Evolutionary conservation across 805 yeast species (phyloP).

Genomic region (Ogataea naganishii): DNA sequence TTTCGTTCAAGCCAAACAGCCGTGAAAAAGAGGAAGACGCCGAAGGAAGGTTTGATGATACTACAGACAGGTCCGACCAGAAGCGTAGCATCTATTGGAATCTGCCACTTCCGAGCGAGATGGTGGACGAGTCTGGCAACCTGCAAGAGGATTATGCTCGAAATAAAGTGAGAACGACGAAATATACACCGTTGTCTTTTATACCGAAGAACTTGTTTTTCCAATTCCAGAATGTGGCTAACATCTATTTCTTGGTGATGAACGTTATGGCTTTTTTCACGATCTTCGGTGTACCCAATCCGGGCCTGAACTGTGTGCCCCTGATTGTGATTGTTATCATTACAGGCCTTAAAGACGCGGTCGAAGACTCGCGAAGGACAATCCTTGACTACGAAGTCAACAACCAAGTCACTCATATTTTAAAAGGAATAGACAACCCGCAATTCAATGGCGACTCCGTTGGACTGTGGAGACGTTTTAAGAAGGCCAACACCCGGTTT

Average conservation of each 20-base stretch:
- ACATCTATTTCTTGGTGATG: conserved; percentile 45
- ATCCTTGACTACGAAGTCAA: conserved; percentile 60
- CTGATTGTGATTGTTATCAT: conserved; percentile 68
- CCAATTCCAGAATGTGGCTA: conserved; percentile 54
- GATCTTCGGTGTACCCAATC: conserved; percentile 65
- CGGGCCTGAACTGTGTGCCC: conserved; percentile 74
- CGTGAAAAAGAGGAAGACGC: conserved; percentile 2
- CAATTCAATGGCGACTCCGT: conserved; percentile 50
- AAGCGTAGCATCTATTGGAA: conserved; percentile 52
- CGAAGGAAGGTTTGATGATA: conserved; percentile 2
- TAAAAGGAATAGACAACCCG: conserved; percentile 45
- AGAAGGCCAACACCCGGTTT: conserved; percentile 38
- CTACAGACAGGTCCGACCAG: conserved; percentile 4
- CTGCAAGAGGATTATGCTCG: conserved; percentile 39
- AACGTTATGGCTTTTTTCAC: conserved; percentile 52
- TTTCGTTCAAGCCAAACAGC: conserved; percentile 32
- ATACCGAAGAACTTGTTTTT: conserved; percentile 45
- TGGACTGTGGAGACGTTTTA: conserved; percentile 59
- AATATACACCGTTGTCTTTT: conserved; percentile 50
- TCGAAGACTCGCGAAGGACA: conserved; percentile 67
- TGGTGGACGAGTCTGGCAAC: conserved; percentile 47
- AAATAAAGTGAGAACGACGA: conserved; percentile 55
- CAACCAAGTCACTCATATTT: conserved; percentile 50
- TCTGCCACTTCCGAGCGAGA: conserved; percentile 47
- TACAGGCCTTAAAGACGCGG: conserved; percentile 69